These are phyloP conservation scores for Xylaria sp. DNA, from an alignment of 2,329 filamentous ascomycete genomes.

Conservation along the genomic window DNA sequence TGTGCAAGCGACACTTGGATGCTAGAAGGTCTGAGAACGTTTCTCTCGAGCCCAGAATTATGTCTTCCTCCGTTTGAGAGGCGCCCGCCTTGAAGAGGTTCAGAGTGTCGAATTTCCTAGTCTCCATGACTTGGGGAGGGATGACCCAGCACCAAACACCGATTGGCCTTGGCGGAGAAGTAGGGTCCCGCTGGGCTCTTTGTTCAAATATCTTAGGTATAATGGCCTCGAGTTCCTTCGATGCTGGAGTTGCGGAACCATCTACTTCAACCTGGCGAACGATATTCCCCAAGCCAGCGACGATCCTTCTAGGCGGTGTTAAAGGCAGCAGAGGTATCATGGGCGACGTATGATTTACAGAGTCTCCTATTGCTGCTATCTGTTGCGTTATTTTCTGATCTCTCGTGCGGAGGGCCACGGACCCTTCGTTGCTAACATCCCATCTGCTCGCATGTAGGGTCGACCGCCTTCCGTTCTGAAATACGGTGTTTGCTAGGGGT, in stretches of 20 bases:
- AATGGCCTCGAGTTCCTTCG: constrained; percentile 74
- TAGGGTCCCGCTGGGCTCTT: constrained; percentile 46
- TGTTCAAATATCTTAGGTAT: constrained; percentile 69
- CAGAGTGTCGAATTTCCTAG: constrained; percentile 39
- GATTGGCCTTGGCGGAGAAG: constrained; percentile 56
- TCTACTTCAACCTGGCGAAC: constrained; percentile 69
- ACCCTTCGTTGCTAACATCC: constrained; percentile 40
- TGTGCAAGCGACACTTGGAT: constrained; percentile 59
- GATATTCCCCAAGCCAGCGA: constrained; percentile 81
- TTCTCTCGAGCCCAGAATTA: constrained; percentile 44
- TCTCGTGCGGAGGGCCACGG: constrained; percentile 45
- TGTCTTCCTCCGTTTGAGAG: constrained; percentile 43
- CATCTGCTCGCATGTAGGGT: constrained; percentile 64
- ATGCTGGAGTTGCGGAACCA: constrained; percentile 67
- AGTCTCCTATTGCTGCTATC: constrained; percentile 38
- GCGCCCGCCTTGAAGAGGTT: constrained; percentile 42
- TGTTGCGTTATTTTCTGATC: constrained; percentile 55
- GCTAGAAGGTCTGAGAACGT: constrained; percentile 53
- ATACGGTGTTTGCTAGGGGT: constrained; percentile 81
- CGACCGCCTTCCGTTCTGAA: constrained; percentile 73
- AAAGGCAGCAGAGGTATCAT: constrained; percentile 68
- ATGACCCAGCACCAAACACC: constrained; percentile 80
- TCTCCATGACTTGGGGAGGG: constrained; percentile 53
- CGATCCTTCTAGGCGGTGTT: constrained; percentile 70
- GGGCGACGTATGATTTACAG: constrained; percentile 36